Evolutionary conservation across 139 green algal species (phyloP).

Genomic region (Chlorella sp.): DNA sequence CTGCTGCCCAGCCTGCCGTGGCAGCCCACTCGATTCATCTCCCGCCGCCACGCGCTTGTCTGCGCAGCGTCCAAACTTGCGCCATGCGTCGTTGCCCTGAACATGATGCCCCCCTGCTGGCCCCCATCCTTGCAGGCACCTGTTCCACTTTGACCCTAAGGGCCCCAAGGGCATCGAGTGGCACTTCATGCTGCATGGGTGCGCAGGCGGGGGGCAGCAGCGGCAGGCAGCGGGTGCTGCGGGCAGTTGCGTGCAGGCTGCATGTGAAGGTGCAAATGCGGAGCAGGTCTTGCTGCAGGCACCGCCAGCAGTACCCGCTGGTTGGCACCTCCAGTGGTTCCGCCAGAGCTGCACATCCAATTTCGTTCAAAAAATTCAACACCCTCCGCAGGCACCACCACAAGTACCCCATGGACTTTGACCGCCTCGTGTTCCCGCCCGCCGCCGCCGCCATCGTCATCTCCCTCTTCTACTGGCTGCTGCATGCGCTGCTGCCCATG

Average conservation of each 20-base stretch:
- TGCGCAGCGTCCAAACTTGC: too few species aligned
- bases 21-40: too few species aligned
- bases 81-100: too few species aligned
- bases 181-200: constrained; percentile 96
- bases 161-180: constrained; percentile 71
- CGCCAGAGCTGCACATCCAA: too few species aligned
- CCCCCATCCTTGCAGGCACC: constrained; percentile 72
- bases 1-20: too few species aligned
- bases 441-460: constrained; percentile 66
- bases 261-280: too few species aligned
- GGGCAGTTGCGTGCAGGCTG: too few species aligned
- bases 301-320: constrained; percentile 94
- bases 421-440: constrained; percentile 94
- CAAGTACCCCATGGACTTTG: constrained; percentile 93
- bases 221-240: too few species aligned
- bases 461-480: constrained; percentile 39
- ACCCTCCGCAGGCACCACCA: constrained; percentile 75
- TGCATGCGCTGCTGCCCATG: constrained; percentile 13
- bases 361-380: too few species aligned
- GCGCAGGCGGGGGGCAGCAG: too few species aligned
- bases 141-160: constrained; percentile 81
- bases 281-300: not conserved
- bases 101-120: too few species aligned
- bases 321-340: constrained; percentile 79
- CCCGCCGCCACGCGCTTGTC: too few species aligned